Conservation (phyloP, 2,329 filamentous ascomycete genomes). For the Stachybotrys echinatus region DNA sequence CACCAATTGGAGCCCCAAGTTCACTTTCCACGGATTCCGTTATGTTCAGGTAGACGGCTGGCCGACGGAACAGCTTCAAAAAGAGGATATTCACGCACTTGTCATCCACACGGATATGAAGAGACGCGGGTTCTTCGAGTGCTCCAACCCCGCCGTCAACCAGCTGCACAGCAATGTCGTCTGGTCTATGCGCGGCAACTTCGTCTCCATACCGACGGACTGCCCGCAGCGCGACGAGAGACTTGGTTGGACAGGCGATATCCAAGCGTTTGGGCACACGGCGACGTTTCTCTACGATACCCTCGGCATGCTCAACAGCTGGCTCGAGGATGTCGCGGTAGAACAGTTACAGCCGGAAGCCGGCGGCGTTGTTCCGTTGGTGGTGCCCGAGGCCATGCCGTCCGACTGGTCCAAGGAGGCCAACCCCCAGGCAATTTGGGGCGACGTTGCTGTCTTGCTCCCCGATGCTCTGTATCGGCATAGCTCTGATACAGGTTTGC, state of each 20-base stretch:
- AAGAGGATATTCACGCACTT: conserved; percentile 26
- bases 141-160: conserved; percentile 46
- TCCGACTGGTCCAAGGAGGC: conserved; percentile 7
- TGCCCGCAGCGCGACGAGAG: conserved; percentile 51
- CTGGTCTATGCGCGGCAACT: conserved; percentile 55
- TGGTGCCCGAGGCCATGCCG: conserved; percentile 11
- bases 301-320: neutral
- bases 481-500: conserved; percentile 28
- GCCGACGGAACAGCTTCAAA: conserved; percentile 13
- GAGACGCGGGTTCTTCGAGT: conserved; percentile 43
- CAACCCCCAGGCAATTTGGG: conserved; percentile 32
- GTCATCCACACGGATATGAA: conserved; percentile 48
- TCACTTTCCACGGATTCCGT: conserved; percentile 52
- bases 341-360: neutral
- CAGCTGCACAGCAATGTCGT: conserved; percentile 47
- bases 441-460: conserved; percentile 33
- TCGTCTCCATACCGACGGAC: conserved; percentile 51
- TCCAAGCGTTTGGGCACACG: conserved; percentile 43
- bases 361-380: conserved; percentile 14
- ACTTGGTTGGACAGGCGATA: conserved; percentile 47
- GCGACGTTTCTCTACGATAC: conserved; percentile 47
- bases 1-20: conserved; percentile 36
- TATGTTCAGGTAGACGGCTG: conserved; percentile 44
- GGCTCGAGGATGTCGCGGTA: neutral
- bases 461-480: conserved; percentile 35